These are phyloP conservation scores for Croton setiger DNA, from an alignment of 441 rosid genomes.

Conservation along the genomic window DNA sequence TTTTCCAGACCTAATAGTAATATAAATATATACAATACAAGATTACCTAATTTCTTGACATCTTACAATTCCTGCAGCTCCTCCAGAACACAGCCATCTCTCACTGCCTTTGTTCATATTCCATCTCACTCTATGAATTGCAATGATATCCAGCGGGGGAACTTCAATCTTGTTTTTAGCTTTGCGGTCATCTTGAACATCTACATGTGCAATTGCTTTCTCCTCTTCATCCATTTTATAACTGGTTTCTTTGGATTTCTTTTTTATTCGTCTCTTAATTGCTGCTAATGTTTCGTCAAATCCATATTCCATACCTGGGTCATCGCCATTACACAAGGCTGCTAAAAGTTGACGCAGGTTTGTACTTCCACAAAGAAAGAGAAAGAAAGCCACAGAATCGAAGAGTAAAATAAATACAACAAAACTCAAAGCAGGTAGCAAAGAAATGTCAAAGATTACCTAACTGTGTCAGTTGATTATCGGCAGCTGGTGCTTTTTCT, in stretches of 20 bases:
- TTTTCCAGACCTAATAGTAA: no score
- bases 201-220: slow-evolving; percentile 22
- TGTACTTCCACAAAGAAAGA: background rate
- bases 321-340: slow-evolving; percentile 50
- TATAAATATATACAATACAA: background rate
- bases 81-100: slow-evolving; percentile 85
- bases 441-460: slow-evolving; percentile 28
- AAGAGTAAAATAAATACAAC: no score
- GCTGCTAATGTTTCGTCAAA: slow-evolving; percentile 34
- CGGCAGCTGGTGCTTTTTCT: slow-evolving; percentile 15
- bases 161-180: slow-evolving; percentile 19
- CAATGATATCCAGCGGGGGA: slow-evolving; percentile 61
- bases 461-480: slow-evolving; percentile 21
- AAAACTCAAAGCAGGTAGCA: background rate
- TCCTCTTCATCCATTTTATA: slow-evolving; percentile 25
- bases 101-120: slow-evolving; percentile 84
- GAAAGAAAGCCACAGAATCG: background rate
- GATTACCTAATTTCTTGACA: slow-evolving; percentile 55
- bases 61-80: slow-evolving; percentile 81
- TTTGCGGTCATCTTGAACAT: slow-evolving; percentile 25
- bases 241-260: slow-evolving; percentile 25
- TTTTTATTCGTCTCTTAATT: slow-evolving; percentile 21
- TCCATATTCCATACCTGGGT: slow-evolving; percentile 39
- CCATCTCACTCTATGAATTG: slow-evolving; percentile 82
- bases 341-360: slow-evolving; percentile 19